Conservation (phyloP, 495 filamentous ascomycete species). For the Pseudoneurospora amorphoporcata region DNA sequence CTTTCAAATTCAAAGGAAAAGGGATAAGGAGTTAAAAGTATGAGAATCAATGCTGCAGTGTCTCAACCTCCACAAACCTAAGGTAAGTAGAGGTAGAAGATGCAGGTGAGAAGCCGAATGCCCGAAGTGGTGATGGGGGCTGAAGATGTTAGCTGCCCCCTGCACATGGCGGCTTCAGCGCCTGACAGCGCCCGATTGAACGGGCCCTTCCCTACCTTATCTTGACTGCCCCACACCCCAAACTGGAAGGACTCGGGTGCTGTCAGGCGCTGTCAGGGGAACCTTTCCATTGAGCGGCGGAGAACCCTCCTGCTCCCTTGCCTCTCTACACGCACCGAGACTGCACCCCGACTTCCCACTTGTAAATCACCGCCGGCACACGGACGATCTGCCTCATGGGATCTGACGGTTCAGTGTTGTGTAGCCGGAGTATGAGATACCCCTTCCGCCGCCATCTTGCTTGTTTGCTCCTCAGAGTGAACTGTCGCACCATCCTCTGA, state of each 20-base stretch:
- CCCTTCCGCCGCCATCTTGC: neutral
- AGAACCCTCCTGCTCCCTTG: neutral
- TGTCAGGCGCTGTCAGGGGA: neutral
- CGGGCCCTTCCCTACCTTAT: neutral
- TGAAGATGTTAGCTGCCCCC: neutral
- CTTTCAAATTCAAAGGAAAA: neutral
- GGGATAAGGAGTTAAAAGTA: neutral
- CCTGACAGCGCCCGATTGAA: neutral
- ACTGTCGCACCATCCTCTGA: neutral
- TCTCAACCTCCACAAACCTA: neutral
- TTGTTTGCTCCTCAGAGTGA: neutral
- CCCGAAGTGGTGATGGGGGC: neutral
- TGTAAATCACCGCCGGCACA: neutral
- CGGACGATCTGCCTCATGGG: neutral
- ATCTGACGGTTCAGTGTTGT: neutral
- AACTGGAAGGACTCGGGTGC: neutral
- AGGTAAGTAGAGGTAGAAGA: neutral
- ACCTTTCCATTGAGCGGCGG: neutral
- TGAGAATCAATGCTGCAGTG: neutral
- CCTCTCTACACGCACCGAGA: neutral
- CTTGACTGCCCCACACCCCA: neutral
- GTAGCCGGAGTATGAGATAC: neutral
- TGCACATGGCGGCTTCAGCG: neutral
- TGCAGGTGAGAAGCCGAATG: neutral
- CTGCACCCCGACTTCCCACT: neutral